These are phyloP conservation scores for Achaetomiella virescens DNA, from an alignment of 495 filamentous ascomycete species.

Conservation along the genomic window DNA sequence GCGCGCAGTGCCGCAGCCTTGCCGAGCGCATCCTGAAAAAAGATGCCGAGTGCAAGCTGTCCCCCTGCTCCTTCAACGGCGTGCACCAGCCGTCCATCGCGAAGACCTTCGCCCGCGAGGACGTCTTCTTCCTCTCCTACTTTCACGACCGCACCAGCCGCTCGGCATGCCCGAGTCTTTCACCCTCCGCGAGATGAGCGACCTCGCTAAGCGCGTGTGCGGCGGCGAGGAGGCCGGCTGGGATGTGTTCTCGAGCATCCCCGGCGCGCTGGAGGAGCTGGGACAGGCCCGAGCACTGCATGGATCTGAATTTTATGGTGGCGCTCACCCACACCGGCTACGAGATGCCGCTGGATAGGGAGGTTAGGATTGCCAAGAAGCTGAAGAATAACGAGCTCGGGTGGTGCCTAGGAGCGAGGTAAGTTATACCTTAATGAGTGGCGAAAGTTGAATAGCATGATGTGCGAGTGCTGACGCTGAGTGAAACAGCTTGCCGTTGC, in stretches of 20 bases:
- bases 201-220: constrained; percentile 79
- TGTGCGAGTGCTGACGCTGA: constrained; percentile 35
- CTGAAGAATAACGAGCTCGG: constrained; percentile 95
- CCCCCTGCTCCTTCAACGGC: constrained; percentile 96
- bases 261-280: constrained; percentile 69
- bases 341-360: constrained; percentile 92
- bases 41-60: constrained; percentile 69
- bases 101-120: constrained; percentile 88
- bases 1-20: constrained; percentile 81
- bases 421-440: constrained; percentile 25
- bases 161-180: constrained; percentile 96
- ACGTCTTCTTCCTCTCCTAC: constrained; percentile 94
- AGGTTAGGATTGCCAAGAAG: constrained; percentile 97
- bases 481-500: constrained; percentile 37
- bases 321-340: constrained; percentile 90
- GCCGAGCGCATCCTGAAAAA: constrained; percentile 90
- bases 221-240: constrained; percentile 65
- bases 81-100: constrained; percentile 87
- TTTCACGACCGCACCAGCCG: constrained; percentile 91
- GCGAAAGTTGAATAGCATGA: no score
- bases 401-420: constrained; percentile 97
- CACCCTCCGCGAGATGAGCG: constrained; percentile 77
- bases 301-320: constrained; percentile 94
- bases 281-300: constrained; percentile 79
- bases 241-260: constrained; percentile 68